Conservation (phyloP, 441 rosid genomes). For the Melastoma candidum region DNA sequence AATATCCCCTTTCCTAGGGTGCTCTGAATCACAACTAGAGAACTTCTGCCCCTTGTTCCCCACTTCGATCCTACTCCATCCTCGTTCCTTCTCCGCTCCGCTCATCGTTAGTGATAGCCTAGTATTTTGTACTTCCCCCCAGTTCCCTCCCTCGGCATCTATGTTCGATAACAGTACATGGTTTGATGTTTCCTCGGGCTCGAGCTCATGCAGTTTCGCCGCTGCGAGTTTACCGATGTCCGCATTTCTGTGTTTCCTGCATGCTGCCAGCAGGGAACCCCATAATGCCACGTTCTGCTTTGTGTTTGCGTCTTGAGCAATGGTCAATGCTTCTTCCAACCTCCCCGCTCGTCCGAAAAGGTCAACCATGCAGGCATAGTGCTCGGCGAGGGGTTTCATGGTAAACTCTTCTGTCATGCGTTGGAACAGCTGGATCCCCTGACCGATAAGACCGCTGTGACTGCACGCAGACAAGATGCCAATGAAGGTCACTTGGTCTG, state of each 20-base stretch:
- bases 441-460: conserved; percentile 26
- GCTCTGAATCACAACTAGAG: conserved; percentile 13
- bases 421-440: conserved; percentile 20
- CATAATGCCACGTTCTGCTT: conserved; percentile 21
- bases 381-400: conserved; percentile 24
- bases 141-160: conserved; percentile 24
- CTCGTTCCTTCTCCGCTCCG: conserved; percentile 20
- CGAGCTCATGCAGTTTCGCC: conserved; percentile 20
- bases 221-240: conserved; percentile 25
- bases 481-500: conserved; percentile 27
- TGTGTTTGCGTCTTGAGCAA: conserved; percentile 18
- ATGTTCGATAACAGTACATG: conserved; percentile 26
- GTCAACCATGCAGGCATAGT: conserved; percentile 32
- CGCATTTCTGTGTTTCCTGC: conserved; percentile 20
- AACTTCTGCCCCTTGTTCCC: conserved; percentile 19
- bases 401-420: conserved; percentile 19
- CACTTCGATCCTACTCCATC: conserved; percentile 28
- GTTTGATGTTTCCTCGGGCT: conserved; percentile 22
- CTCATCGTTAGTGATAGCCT: conserved; percentile 16
- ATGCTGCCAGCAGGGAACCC: conserved; percentile 33
- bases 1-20: conserved; percentile 7
- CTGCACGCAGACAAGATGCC: conserved; percentile 30
- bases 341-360: conserved; percentile 31
- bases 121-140: conserved; percentile 26
- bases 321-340: conserved; percentile 25